These are phyloP conservation scores for Puccinia sorghi DNA, from an alignment of 1,284 basidiomycete genomes.

Conservation along the genomic window DNA sequence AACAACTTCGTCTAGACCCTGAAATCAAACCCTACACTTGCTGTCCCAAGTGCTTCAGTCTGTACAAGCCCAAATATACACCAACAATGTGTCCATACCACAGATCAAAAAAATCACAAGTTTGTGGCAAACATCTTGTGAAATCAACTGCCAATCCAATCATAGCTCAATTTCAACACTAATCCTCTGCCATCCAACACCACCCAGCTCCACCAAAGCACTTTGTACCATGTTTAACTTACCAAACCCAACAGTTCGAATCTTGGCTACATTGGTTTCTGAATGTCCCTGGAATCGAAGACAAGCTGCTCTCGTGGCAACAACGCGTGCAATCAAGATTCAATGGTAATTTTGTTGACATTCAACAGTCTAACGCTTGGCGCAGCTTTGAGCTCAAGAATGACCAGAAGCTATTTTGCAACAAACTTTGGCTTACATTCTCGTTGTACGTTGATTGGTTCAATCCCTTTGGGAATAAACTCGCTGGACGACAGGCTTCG, in stretches of 20 bases:
- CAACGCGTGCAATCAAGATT: neutral
- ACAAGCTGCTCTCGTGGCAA: neutral
- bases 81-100: neutral
- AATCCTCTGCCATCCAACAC: neutral
- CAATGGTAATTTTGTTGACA: neutral
- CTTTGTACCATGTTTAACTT: neutral
- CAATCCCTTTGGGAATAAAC: too few relatives aligned
- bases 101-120: neutral
- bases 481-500: neutral
- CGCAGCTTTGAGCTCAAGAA: neutral
- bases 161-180: neutral
- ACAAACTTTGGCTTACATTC: too few relatives aligned
- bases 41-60: slow-evolving; percentile 6
- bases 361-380: slow-evolving; percentile 24
- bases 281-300: slow-evolving; percentile 9
- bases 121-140: neutral
- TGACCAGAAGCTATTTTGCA: neutral
- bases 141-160: neutral
- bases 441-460: too few relatives aligned
- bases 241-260: neutral
- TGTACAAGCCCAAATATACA: slow-evolving; percentile 1
- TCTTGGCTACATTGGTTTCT: slow-evolving; percentile 14
- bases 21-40: neutral
- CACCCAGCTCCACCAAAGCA: neutral
- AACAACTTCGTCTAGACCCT: neutral